Percentiles rank a stretch among this genome's conserved stretches.
Conservation (phyloP, 805 yeast genomes). For the Hanseniaspora thailandica region DNA sequence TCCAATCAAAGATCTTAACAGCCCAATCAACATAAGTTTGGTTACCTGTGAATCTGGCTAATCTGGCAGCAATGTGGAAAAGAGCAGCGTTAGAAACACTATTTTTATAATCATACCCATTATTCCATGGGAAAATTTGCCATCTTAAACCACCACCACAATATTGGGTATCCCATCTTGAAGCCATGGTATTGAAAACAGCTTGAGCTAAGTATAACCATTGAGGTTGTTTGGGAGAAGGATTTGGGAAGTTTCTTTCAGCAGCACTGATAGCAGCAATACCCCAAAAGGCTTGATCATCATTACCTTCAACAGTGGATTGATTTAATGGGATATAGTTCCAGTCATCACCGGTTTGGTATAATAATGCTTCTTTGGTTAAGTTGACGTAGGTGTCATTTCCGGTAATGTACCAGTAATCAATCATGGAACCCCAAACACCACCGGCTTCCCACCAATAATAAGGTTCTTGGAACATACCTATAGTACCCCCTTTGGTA, state of each 20-base stretch:
- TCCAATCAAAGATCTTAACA: constrained; percentile 48
- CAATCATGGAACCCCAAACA: constrained; percentile 80
- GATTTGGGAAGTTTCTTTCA: constrained; percentile 44
- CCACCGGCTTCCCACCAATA: constrained; percentile 99
- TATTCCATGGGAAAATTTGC: constrained; percentile 52
- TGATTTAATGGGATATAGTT: constrained; percentile 54
- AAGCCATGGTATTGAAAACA: constrained; percentile 42
- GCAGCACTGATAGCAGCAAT: constrained; percentile 51
- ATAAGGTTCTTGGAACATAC: constrained; percentile 80
- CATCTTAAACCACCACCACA: constrained; percentile 61
- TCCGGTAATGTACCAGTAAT: constrained; percentile 59
- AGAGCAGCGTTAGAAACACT: constrained; percentile 54
- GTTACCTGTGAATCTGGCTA: constrained; percentile 48
- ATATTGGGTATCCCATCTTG: constrained; percentile 44
- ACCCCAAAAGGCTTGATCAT: constrained; percentile 65
- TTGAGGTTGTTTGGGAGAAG: constrained; percentile 33
- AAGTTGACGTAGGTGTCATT: constrained; percentile 53
- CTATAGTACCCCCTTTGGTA: constrained; percentile 63
- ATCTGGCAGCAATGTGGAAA: constrained; percentile 51
- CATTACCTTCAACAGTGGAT: constrained; percentile 58
- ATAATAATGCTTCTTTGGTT: constrained; percentile 46
- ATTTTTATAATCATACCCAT: constrained; percentile 54
- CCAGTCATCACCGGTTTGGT: constrained; percentile 35
- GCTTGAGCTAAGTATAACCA: constrained; percentile 52
- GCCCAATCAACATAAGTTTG: constrained; percentile 41